Conservation (phyloP, 305 asterid genomes). For the Fraxinus floribunda region DNA sequence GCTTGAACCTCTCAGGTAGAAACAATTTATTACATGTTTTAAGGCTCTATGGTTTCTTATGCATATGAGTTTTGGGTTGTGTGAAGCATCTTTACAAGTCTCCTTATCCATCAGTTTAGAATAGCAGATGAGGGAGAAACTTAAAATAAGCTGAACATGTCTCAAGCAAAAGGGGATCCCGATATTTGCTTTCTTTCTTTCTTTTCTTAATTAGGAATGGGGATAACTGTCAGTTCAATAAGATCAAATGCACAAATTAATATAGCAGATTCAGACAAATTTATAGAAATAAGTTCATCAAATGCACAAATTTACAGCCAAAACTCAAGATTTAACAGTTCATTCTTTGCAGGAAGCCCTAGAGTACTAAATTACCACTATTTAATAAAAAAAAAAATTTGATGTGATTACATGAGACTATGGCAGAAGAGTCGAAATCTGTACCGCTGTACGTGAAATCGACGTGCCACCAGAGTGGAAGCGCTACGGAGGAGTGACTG, state of each 20-base stretch:
- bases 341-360: too few species aligned
- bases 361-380: too few species aligned
- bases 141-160: background rate
- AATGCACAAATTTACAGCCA: too few species aligned
- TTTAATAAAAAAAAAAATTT: too few species aligned
- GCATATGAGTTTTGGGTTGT: background rate
- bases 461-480: too few species aligned
- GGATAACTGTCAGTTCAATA: background rate
- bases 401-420: too few species aligned
- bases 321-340: too few species aligned
- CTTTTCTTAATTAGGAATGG: slow-evolving; percentile 5
- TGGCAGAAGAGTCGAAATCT: too few species aligned
- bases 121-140: background rate
- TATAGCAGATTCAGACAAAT: too few species aligned
- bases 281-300: too few species aligned
- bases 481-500: too few species aligned
- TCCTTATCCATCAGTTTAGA: background rate
- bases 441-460: too few species aligned
- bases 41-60: background rate
- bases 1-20: background rate
- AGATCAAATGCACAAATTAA: background rate
- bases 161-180: background rate
- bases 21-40: background rate
- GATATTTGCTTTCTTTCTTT: background rate
- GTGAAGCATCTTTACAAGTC: background rate